Evolutionary conservation across 192 early-diverging fungal genomes (phyloP).

Genomic region (Bifiguratus adelaidae): DNA sequence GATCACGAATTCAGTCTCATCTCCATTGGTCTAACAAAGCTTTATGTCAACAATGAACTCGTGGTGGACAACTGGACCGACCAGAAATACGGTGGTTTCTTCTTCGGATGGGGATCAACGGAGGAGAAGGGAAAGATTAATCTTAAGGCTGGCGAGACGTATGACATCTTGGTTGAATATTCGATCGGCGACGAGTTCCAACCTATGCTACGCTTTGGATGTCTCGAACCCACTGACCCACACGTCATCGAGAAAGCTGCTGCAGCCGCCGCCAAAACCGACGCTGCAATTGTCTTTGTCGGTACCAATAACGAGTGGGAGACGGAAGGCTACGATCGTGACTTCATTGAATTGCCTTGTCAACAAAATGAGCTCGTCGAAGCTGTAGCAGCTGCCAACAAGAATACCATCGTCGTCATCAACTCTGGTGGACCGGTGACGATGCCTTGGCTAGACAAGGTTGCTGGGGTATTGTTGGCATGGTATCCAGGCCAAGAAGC

Average conservation of each 20-base stretch:
- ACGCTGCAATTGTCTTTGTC: constrained; percentile 3
- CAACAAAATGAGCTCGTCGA: constrained; percentile 6
- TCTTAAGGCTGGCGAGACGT: background rate
- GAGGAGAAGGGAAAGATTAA: constrained; percentile 1
- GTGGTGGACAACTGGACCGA: constrained; percentile 13
- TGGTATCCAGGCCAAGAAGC: constrained; percentile 41
- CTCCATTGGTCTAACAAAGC: background rate
- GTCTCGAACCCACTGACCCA: too few species aligned
- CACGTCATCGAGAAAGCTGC: too few species aligned
- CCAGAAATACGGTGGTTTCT: constrained; percentile 3
- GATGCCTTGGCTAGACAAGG: constrained; percentile 7
- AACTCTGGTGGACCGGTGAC: constrained; percentile 7
- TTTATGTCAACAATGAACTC: constrained; percentile 3
- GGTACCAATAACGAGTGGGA: constrained; percentile 9
- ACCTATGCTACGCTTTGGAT: too few species aligned
- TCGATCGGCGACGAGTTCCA: background rate
- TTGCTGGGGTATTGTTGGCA: constrained; percentile 26
- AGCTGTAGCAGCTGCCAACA: constrained; percentile 4
- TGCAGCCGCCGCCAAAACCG: background rate
- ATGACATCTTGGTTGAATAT: constrained; percentile 8
- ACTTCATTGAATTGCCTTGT: background rate
- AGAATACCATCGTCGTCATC: constrained; percentile 9
- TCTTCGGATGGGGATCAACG: constrained; percentile 5
- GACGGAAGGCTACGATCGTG: constrained; percentile 9
- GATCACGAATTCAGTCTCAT: constrained; percentile 5